Base-by-base conservation (phyloP, 768 basidiomycete species). In the Crepidotus variabilis region DNA sequence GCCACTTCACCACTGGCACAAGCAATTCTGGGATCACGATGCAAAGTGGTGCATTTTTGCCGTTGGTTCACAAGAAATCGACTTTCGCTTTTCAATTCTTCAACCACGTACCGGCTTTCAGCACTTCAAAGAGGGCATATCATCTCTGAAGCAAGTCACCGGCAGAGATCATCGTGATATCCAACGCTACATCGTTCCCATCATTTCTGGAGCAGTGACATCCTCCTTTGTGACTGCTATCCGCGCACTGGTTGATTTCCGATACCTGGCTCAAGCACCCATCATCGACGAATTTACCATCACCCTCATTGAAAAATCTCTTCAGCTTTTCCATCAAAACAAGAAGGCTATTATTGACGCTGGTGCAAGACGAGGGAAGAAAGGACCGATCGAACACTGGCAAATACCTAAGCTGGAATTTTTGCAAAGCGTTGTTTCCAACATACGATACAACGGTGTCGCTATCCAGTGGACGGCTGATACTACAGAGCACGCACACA, bases 301-400 rank as follows among this genome's bases (percentile, higher is more conserved):
- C 6, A 20, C 33, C 6, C 52, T 51, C 16, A 65, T 73, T 23
- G 14, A 51, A 1, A 53, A 46, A 1, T 57, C 65, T 2, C 55
- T 76, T 0, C 2, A 8, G 0, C 56, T 67, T 21, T 75, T 75
- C 52, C 75, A 75, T 28, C 1, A 59, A 7, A 52, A 66, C 61
- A 76, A 76, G 53, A 43, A 64, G 5, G 49, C 57, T 2, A 70
- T 77, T n/a, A n/a, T n/a, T n/a, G n/a, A n/a, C n/a, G n/a, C n/a
- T n/a, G n/a, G n/a, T n/a, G n/a, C n/a, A n/a, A 32, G 61, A 70
- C 18, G 55, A 57, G 0, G 58, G 58, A 1, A 65, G 67, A 13
- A 66, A 64, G 18, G 54, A 60, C 16, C 6, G 24, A 24, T 68
- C 69, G 10, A 63, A 61, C 34, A 57, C 62, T 9, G 52, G 22